phyloP scores from a whole-genome alignment of 2,329 filamentous ascomycete species.

The Penicillium hesseltinei region DNA sequence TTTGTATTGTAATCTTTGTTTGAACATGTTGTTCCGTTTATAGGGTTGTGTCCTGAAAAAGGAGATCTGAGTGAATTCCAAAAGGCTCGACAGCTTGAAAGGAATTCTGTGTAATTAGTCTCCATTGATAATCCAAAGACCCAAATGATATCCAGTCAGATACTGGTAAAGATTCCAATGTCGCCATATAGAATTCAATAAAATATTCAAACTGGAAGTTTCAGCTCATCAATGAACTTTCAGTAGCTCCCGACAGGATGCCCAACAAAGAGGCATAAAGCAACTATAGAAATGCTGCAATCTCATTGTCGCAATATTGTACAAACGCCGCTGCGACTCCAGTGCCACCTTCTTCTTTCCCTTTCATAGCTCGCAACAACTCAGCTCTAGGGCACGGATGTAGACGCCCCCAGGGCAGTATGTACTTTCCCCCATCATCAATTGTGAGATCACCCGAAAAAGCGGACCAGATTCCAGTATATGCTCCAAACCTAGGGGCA shows the following conservation, averaged over 20 bases:
- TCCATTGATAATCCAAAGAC: not conserved
- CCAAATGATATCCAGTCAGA: not conserved
- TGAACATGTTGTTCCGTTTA: not conserved
- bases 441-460: constrained; percentile 4
- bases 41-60: not conserved
- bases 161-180: not conserved
- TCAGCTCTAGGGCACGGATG: constrained; percentile 8
- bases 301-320: constrained; percentile 7
- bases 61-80: not conserved
- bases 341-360: constrained; percentile 4
- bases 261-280: not conserved
- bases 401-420: constrained; percentile 11
- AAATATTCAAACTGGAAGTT: not conserved
- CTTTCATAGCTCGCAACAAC: constrained; percentile 8
- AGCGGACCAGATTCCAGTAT: constrained; percentile 12
- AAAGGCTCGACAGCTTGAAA: not conserved
- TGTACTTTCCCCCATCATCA: constrained; percentile 8
- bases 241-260: not conserved
- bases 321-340: constrained; percentile 16
- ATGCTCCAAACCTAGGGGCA: constrained; percentile 6
- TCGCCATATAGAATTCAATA: not conserved
- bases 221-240: not conserved
- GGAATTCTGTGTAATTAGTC: not conserved
- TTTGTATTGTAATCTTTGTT: not conserved
- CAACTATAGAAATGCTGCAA: not conserved